Evolutionary conservation across 2,329 filamentous ascomycete genomes (phyloP).

Genomic region (Onygena corvina): DNA sequence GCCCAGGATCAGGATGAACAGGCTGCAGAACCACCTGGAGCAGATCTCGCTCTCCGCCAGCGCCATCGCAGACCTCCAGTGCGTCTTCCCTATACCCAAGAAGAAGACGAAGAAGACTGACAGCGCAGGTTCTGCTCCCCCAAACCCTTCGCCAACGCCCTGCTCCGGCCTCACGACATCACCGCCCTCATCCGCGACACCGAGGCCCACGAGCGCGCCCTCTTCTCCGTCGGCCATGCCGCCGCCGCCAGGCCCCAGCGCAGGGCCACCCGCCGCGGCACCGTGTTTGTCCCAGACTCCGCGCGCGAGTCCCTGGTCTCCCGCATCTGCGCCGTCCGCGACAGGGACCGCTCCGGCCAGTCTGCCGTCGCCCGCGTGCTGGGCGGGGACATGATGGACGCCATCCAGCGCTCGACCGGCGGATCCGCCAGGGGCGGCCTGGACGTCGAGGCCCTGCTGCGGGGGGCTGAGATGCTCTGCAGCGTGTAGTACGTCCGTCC

Average conservation of each 20-base stretch:
- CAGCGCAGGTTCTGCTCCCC: constrained; percentile 56
- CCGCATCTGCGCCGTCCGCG: constrained; percentile 38
- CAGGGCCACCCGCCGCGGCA: constrained; percentile 38
- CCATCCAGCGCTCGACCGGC: constrained; percentile 53
- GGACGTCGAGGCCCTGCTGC: constrained; percentile 72
- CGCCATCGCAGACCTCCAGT: constrained; percentile 65
- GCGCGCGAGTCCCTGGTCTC: constrained; percentile 35
- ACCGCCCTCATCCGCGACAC: constrained; percentile 90
- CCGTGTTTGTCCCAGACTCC: constrained; percentile 35
- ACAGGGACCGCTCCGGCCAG: constrained; percentile 50
- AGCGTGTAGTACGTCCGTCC: constrained; percentile 55
- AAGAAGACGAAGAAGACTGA: neutral
- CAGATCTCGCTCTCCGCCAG: constrained; percentile 65
- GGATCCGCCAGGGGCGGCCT: constrained; percentile 53
- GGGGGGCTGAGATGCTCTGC: constrained; percentile 81
- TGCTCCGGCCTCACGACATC: constrained; percentile 81
- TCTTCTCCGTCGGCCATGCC: constrained; percentile 80
- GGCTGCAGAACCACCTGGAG: constrained; percentile 59
- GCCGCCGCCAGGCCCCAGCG: constrained; percentile 34
- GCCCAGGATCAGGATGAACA: constrained; percentile 55
- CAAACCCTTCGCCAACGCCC: constrained; percentile 90
- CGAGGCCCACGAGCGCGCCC: constrained; percentile 81
- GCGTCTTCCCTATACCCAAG: constrained; percentile 23
- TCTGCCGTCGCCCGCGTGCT: constrained; percentile 73
- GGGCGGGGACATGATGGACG: constrained; percentile 72